Conservation (phyloP, 345 rosid species). For the Sonneratia caseolaris region DNA sequence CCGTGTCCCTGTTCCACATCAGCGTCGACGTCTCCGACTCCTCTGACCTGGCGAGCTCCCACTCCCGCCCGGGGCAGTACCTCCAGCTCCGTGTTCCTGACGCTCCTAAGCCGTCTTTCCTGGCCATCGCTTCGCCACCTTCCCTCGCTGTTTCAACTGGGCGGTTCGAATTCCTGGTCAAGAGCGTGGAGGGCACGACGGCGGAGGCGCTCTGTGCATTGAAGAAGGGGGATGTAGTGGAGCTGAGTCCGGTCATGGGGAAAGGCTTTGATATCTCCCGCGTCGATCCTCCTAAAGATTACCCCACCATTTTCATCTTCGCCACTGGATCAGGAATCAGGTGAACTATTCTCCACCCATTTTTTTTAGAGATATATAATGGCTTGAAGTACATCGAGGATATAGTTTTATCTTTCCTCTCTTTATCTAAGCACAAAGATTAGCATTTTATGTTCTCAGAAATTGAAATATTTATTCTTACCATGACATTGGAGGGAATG, state of each 20-base stretch:
- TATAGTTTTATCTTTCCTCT: too few species aligned
- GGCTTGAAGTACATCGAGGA: neutral
- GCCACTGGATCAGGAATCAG: slow-evolving; percentile 97
- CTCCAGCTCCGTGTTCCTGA: slow-evolving; percentile 75
- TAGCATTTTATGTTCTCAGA: too few species aligned
- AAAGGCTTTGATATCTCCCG: slow-evolving; percentile 55
- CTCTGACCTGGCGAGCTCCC: slow-evolving; percentile 57
- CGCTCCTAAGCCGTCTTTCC: slow-evolving; percentile 56
- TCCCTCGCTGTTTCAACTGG: slow-evolving; percentile 43
- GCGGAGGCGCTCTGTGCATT: slow-evolving; percentile 81
- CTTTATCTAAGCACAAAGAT: too few species aligned
- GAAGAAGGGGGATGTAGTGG: slow-evolving; percentile 74
- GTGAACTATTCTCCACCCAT: slow-evolving; percentile 16
- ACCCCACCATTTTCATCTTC: slow-evolving; percentile 62
- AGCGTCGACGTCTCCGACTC: slow-evolving; percentile 64
- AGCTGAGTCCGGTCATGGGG: slow-evolving; percentile 72
- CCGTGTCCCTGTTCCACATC: slow-evolving; percentile 80
- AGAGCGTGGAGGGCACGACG: slow-evolving; percentile 75
- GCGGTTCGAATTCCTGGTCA: slow-evolving; percentile 75
- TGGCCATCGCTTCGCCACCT: slow-evolving; percentile 89
- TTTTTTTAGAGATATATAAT: neutral
- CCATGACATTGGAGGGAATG: neutral
- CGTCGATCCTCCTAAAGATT: slow-evolving; percentile 60
- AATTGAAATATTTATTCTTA: neutral
- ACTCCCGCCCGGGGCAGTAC: slow-evolving; percentile 75